Conservation (phyloP, 306 rosid species). For the Senna tora region DNA sequence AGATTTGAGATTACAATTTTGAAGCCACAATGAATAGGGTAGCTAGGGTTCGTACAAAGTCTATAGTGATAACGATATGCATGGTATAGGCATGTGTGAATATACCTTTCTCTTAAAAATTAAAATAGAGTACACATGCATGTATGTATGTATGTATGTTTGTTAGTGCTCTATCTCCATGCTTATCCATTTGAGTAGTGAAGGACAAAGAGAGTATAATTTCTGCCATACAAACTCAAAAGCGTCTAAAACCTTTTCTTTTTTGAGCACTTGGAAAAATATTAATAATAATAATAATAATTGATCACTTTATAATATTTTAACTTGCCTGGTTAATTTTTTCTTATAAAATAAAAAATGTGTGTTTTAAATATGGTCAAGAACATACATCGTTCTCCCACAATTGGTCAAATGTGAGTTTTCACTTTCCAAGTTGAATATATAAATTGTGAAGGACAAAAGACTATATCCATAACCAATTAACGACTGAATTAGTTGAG, state of each 20-base stretch:
- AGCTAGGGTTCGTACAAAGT: slow-evolving; percentile 13
- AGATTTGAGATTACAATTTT: slow-evolving; percentile 35
- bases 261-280: slow-evolving; percentile 28
- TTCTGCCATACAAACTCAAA: slow-evolving; percentile 38
- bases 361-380: slow-evolving; percentile 26
- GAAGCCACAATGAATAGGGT: slow-evolving; percentile 42
- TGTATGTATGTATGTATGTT: too few species aligned
- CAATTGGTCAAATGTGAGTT: slow-evolving; percentile 19
- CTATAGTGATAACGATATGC: slow-evolving; percentile 19
- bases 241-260: slow-evolving; percentile 30
- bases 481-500: slow-evolving; percentile 46
- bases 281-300: too few species aligned
- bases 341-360: not conserved
- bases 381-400: slow-evolving; percentile 21
- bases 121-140: not conserved
- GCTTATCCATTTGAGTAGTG: slow-evolving; percentile 44
- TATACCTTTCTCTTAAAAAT: slow-evolving; percentile 28
- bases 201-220: slow-evolving; percentile 14
- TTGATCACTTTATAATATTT: not conserved
- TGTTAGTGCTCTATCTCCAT: slow-evolving; percentile 35
- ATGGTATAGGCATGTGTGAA: slow-evolving; percentile 28
- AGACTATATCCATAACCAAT: slow-evolving; percentile 40
- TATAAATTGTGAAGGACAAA: slow-evolving; percentile 1
- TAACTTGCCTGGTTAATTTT: not conserved
- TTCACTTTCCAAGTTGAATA: slow-evolving; percentile 31